phyloP scores from a whole-genome alignment of 805 yeast species.

The Candida hispaniensis region DNA sequence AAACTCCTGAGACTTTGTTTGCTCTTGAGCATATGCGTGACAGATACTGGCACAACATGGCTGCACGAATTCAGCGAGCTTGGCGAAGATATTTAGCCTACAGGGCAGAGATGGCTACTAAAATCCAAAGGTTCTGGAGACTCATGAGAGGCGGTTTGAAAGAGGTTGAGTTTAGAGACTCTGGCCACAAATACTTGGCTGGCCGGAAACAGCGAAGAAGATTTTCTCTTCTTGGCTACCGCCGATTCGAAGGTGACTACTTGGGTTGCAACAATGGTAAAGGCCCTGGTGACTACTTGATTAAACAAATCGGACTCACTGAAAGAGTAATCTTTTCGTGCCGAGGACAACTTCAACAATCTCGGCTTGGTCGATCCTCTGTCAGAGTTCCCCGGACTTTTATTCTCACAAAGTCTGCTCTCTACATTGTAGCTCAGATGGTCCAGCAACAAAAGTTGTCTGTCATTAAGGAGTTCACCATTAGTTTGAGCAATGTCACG shows the following conservation, averaged over 20 bases:
- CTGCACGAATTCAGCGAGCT: constrained; percentile 93
- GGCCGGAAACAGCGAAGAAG: constrained; percentile 83
- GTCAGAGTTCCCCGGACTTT: constrained; percentile 63
- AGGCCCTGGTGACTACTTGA: constrained; percentile 65
- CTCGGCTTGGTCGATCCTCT: constrained; percentile 91
- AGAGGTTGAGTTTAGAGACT: constrained; percentile 73
- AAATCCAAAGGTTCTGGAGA: constrained; percentile 75
- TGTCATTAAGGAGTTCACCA: constrained; percentile 51
- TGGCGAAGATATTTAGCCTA: constrained; percentile 77
- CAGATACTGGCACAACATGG: constrained; percentile 96
- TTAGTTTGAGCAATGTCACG: constrained; percentile 49
- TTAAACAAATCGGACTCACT: constrained; percentile 52
- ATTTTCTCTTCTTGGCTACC: constrained; percentile 73
- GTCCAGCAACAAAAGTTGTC: constrained; percentile 51
- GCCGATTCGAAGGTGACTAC: constrained; percentile 93
- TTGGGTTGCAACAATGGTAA: constrained; percentile 70
- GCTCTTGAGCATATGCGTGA: constrained; percentile 95
- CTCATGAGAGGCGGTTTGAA: constrained; percentile 70
- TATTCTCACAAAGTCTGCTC: constrained; percentile 49
- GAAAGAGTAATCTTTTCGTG: constrained; percentile 68
- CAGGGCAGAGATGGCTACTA: constrained; percentile 77
- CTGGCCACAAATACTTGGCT: constrained; percentile 59
- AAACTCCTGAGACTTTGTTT: constrained; percentile 92
- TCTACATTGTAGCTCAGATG: constrained; percentile 65
- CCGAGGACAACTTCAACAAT: constrained; percentile 66